Evolutionary conservation across 495 filamentous ascomycete species (phyloP), one percentile per base, ranked within the genome.

Genomic region (Talaromyces adpressus): DNA sequence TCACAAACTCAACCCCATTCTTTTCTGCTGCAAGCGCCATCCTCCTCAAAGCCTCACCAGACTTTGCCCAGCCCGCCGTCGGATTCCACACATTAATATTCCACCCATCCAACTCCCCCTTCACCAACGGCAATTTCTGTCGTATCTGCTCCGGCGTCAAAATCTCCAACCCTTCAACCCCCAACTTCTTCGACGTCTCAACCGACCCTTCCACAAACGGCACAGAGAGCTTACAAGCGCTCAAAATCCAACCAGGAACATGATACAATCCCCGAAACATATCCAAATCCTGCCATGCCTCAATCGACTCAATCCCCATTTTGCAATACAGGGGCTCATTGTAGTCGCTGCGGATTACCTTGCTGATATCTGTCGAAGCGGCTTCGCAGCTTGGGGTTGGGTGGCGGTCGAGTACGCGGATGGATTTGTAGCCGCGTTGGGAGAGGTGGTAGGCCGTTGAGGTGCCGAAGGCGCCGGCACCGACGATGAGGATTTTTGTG

Each of bases 391-490:
- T 66, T 29, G 72, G 66, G 53, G 68, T 47, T 65, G 76, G 59
- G 67, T 73, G 66, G 64, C 75, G 65, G 67, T 79, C 75, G 9
- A 76, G 64, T 3, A 78, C 70, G 12, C 45, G 57, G 22, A 71
- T 58, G 29, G 64, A 64, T 60, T 53, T 62, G 57, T 68, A 73
- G 2, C 67, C 69, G 12, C 64, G 57, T 23, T 65, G 61, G 4
- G 73, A 62, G 22, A 80, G 72, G 49, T 80, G 75, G 62, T 77
- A 77, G 22, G 75, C 75, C 0, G 77, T 79, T 4, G 69, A 70
- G 6, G 71, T 75, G 39, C 78, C 77, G 59, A 79, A 79, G 27
- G 69, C 69, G 22, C 78, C 78, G 4, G 65, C 75, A 2, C 77
- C 77, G 36, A 79, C 56, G 53, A 78, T 76, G 41, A 79, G 47